Percentiles rank a stretch among this genome's conserved stretches.
Conservation (phyloP, 164 flowering plant genomes). For the Dillenia suffruticosa region DNA sequence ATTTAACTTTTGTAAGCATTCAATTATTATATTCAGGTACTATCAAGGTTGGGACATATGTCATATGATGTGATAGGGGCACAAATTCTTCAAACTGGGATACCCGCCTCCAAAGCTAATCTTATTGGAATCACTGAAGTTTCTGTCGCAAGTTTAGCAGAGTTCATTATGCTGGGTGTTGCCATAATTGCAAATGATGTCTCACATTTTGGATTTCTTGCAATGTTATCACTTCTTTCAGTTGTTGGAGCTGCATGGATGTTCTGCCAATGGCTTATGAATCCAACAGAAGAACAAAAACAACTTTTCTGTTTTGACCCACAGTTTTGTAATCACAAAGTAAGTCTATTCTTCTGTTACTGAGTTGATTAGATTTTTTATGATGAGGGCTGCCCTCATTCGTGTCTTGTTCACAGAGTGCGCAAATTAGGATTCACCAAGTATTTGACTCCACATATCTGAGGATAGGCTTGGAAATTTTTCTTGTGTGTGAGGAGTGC, state of each 20-base stretch:
- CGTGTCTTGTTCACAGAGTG: too few relatives aligned
- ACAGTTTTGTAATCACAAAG: conserved; percentile 26
- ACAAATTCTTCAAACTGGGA: conserved; percentile 98
- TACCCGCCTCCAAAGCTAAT: conserved; percentile 85
- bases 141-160: conserved; percentile 90
- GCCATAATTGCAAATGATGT: conserved; percentile 89
- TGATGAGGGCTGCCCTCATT: too few relatives aligned
- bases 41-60: conserved; percentile 97
- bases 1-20: too few relatives aligned
- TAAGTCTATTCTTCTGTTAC: conserved; percentile 15
- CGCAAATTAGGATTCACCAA: too few relatives aligned
- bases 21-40: conserved; percentile 44
- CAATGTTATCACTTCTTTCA: conserved; percentile 76
- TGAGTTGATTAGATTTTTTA: conserved; percentile 1
- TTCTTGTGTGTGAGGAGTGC: too few relatives aligned
- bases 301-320: conserved; percentile 64
- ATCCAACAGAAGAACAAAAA: conserved; percentile 87
- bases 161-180: conserved; percentile 84
- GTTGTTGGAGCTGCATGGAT: conserved; percentile 89
- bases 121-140: conserved; percentile 91
- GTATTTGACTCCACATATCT: too few relatives aligned
- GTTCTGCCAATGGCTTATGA: conserved; percentile 78
- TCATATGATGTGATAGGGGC: conserved; percentile 91
- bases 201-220: conserved; percentile 86
- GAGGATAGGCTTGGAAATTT: too few relatives aligned